A percentile compares a stretch with the other conserved stretches of the same genome.
These are phyloP conservation scores for Withania somnifera DNA, from an alignment of 305 asterid genomes.

Conservation along the genomic window DNA sequence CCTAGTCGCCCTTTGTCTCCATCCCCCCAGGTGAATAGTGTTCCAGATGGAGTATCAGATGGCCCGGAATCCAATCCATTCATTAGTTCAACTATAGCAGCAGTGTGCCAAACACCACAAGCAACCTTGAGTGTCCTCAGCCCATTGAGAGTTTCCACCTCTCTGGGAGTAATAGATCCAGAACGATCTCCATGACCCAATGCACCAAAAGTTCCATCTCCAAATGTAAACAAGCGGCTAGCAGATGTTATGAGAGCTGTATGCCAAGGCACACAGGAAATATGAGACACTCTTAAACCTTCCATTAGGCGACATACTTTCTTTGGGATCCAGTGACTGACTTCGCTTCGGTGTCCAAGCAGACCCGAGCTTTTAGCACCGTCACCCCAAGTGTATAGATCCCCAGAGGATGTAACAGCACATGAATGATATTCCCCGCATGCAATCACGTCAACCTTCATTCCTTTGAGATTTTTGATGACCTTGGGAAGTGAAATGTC, in stretches of 20 bases:
- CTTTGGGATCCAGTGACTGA: constrained; percentile 80
- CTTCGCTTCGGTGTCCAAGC: constrained; percentile 68
- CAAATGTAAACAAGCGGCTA: constrained; percentile 63
- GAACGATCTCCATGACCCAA: constrained; percentile 63
- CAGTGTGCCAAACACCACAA: constrained; percentile 95
- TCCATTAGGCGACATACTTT: constrained; percentile 48
- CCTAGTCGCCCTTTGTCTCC: constrained; percentile 80
- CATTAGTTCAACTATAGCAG: constrained; percentile 54
- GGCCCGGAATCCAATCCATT: constrained; percentile 14
- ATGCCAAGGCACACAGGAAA: constrained; percentile 94
- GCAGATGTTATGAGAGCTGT: constrained; percentile 55
- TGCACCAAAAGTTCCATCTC: constrained; percentile 90
- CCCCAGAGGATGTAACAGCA: constrained; percentile 72
- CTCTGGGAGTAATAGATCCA: constrained; percentile 35
- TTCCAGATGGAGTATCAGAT: constrained; percentile 28
- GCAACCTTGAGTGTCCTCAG: constrained; percentile 40
- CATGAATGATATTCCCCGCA: constrained; percentile 82
- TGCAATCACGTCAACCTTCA: constrained; percentile 48
- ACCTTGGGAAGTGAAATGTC: constrained; percentile 59
- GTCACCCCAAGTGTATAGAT: constrained; percentile 81
- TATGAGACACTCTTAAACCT: constrained; percentile 55
- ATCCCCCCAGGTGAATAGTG: constrained; percentile 88
- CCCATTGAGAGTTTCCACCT: constrained; percentile 63
- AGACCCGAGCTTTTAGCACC: constrained; percentile 44
- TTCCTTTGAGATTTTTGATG: constrained; percentile 46